Base-by-base conservation (phyloP, 345 rosid species). In the Citropsis articulata region DNA sequence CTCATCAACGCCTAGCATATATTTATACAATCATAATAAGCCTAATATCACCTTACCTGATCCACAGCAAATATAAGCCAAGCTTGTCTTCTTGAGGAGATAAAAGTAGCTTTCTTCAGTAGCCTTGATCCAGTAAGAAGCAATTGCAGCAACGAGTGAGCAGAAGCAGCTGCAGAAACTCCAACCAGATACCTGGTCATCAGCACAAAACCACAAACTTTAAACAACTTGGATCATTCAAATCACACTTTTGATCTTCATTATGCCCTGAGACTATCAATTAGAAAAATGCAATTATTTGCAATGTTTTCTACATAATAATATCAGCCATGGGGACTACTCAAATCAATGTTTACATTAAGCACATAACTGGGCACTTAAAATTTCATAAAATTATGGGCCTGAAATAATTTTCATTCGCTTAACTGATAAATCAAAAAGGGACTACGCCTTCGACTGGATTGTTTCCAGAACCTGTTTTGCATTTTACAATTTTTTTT, bases 21-120 rank as follows among this genome's bases (percentile, higher is more conserved):
- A 65, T 31, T 45, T 45, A 45, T 45, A 13, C 50, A 12, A 33
- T 48, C 61, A 30, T 53, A 50, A 28, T 53, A 30, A 53, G 55
- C 27, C 6, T 53, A 21, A 21, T 5, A 10, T 14, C 45, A 38
- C 9, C 35, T 66, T 81, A 94, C 97, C 97, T 95, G 98, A 84
- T 95, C 98, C 9, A 75, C 89, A 18, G 90, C 92, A 77, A 95
- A 87, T 71, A 84, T n/a, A 45, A 95, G 78, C 98, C 99, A 93
- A n/a, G 90, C 93, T 81, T 91, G 91, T 73, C 50, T 87, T 82
- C 86, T 83, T 3, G 98, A 89, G 59, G 90, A 80, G 56, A 91
- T 84, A 35, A 82, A 76, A 2, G 94, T 84, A 65, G 88, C 86
- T 69, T 87, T 86, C 53, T 75, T 84, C 64, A 90, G 77, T 60